These are phyloP conservation scores for Monosporascus sp. DNA, from an alignment of 2,329 filamentous ascomycete species.

Conservation along the genomic window DNA sequence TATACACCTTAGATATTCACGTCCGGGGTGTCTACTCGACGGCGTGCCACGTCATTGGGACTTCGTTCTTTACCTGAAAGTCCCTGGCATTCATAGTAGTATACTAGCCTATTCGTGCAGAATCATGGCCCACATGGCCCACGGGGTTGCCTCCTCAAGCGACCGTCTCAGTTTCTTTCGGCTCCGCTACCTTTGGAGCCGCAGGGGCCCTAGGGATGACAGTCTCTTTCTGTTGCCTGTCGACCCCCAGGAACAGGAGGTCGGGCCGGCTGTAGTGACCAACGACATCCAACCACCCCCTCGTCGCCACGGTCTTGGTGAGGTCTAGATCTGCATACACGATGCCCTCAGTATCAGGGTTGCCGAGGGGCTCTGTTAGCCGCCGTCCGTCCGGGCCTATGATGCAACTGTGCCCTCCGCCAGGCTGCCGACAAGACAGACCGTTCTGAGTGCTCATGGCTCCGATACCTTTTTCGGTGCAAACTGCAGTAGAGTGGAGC, in stretches of 20 bases:
- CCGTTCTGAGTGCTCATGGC: slow-evolving; percentile 36
- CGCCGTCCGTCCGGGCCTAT: slow-evolving; percentile 47
- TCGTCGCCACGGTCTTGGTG: slow-evolving; percentile 33
- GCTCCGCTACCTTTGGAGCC: too few species aligned
- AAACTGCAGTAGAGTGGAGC: slow-evolving; percentile 45
- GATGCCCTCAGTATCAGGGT: slow-evolving; percentile 37
- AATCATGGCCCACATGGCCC: too few species aligned
- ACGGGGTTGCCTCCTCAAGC: too few species aligned
- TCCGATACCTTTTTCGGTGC: slow-evolving; percentile 39
- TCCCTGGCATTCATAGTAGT: too few species aligned
- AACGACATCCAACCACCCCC: slow-evolving; percentile 38
- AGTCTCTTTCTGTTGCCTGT: slow-evolving; percentile 14
- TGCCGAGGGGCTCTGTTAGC: slow-evolving; percentile 31
- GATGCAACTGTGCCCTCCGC: slow-evolving; percentile 41
- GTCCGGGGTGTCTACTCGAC: too few species aligned
- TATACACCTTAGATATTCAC: too few species aligned
- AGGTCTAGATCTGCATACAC: slow-evolving; percentile 45
- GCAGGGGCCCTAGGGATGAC: slow-evolving; percentile 5
- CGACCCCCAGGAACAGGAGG: slow-evolving; percentile 42
- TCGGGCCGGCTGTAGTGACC: slow-evolving; percentile 49
- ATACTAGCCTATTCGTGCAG: too few species aligned
- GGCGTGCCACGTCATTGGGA: too few species aligned
- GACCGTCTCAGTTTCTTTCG: too few species aligned
- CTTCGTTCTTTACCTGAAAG: too few species aligned
- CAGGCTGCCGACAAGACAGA: slow-evolving; percentile 32